Conservation (phyloP, 805 yeast genomes). For the Saccharomyces mikatae region DNA sequence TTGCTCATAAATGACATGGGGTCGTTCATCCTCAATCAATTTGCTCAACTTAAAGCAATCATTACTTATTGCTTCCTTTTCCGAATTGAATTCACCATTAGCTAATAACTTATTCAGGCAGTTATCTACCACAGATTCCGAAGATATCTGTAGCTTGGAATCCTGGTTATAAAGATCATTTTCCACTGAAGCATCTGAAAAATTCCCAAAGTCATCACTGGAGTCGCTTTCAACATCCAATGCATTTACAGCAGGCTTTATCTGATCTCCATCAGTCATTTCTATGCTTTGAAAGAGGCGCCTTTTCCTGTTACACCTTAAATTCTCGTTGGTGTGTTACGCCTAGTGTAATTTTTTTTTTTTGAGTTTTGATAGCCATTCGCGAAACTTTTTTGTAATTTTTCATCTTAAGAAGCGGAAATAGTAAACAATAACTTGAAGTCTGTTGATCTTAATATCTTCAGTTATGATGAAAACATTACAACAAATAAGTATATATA, state of each 20-base stretch:
- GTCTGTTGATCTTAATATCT: neutral
- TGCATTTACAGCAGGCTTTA: neutral
- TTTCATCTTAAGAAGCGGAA: neutral
- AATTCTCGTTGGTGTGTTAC: neutral
- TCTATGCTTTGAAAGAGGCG: neutral
- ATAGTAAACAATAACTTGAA: neutral
- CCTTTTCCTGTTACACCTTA: neutral
- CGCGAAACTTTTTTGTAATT: neutral
- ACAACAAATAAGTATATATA: neutral
- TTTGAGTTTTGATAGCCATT: neutral
- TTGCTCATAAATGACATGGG: constrained; percentile 26
- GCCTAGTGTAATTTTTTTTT: neutral
- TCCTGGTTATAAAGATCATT: constrained; percentile 3
- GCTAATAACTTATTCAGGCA: constrained; percentile 2
- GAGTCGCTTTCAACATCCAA: constrained; percentile 5
- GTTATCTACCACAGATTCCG: neutral
- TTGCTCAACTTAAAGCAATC: constrained; percentile 5
- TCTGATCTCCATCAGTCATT: neutral
- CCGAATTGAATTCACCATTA: neutral
- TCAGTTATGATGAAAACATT: neutral
- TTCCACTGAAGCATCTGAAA: constrained; percentile 28
- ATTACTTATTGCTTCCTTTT: neutral
- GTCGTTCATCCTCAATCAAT: constrained; percentile 22
- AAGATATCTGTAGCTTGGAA: neutral
- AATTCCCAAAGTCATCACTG: constrained; percentile 31